Percentiles rank a stretch among this genome's conserved stretches.
Evolutionary conservation across 805 yeast species (phyloP).

Genomic region (Candida nemodendra): DNA sequence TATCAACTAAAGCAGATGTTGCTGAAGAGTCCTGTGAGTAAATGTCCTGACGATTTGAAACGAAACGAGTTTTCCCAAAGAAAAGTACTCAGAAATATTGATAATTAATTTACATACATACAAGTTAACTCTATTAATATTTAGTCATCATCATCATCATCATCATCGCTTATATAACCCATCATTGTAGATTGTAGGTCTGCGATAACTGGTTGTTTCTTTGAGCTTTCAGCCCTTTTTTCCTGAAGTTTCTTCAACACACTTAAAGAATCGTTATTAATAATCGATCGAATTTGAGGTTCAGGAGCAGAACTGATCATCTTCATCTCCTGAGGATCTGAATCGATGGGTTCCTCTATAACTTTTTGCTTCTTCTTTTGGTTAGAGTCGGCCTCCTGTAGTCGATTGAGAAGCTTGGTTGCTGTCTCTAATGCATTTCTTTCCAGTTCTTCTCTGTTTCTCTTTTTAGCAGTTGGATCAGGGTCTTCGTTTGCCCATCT

Average conservation of each 20-base stretch:
- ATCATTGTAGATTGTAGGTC: constrained; percentile 4
- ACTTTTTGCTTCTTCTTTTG: constrained; percentile 21
- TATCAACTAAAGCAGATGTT: constrained; percentile 51
- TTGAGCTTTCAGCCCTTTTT: background rate
- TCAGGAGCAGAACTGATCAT: constrained; percentile 1
- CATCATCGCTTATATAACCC: constrained; percentile 9
- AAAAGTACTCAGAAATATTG: constrained; percentile 15
- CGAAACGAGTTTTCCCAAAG: constrained; percentile 21
- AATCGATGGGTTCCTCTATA: constrained; percentile 22
- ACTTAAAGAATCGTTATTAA: constrained; percentile 9
- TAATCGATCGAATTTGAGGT: constrained; percentile 3
- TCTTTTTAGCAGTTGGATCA: constrained; percentile 58
- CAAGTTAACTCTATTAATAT: no score
- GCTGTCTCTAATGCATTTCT: constrained; percentile 56
- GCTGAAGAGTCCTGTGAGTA: constrained; percentile 37
- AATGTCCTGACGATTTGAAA: constrained; percentile 40
- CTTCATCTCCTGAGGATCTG: constrained; percentile 7
- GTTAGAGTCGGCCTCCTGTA: constrained; percentile 29
- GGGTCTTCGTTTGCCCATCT: constrained; percentile 94
- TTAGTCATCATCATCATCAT: constrained; percentile 6
- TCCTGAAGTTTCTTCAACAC: constrained; percentile 7
- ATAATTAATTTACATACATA: constrained; percentile 7
- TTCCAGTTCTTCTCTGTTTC: constrained; percentile 49
- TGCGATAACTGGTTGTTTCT: background rate
- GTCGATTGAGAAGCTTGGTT: constrained; percentile 36